phyloP scores from a whole-genome alignment of 768 basidiomycete genomes.

The Favolaschia claudopus region DNA sequence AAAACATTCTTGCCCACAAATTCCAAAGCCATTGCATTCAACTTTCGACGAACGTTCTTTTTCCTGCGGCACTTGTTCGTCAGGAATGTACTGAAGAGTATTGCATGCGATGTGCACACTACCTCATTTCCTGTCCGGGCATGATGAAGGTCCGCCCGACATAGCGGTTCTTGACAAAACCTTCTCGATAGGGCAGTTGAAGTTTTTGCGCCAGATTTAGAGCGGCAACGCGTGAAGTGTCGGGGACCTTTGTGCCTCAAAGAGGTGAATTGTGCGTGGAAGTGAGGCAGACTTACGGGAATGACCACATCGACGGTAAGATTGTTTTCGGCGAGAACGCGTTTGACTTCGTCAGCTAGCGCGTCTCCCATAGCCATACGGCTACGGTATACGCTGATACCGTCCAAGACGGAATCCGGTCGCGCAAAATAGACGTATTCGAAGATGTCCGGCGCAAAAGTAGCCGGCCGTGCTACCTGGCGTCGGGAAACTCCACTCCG shows the following conservation, averaged over 20 bases:
- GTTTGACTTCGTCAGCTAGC: conserved; percentile 85
- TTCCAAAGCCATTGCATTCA: conserved; percentile 99
- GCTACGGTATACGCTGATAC: conserved; percentile 95
- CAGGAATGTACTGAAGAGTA: not conserved
- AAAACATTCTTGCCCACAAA: conserved; percentile 92
- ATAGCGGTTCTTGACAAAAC: conserved; percentile 98
- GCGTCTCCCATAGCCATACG: conserved; percentile 99
- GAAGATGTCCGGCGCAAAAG: conserved; percentile 97
- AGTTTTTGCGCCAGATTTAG: conserved; percentile 93
- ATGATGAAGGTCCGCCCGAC: conserved; percentile 99
- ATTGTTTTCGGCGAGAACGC: conserved; percentile 70
- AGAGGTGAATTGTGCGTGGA: not conserved
- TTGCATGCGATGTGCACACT: no score
- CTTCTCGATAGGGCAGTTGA: conserved; percentile 92
- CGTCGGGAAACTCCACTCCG: conserved; percentile 77
- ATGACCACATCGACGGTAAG: conserved; percentile 94
- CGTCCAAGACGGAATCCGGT: conserved; percentile 96
- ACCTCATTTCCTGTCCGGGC: conserved; percentile 98
- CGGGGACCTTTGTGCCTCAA: conserved; percentile 72
- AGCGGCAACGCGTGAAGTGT: conserved; percentile 96
- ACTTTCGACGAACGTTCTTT: conserved; percentile 93
- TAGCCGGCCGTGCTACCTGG: conserved; percentile 70
- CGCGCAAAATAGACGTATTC: conserved; percentile 99
- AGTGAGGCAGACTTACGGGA: conserved; percentile 60
- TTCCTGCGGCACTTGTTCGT: conserved; percentile 53